phyloP scores from a whole-genome alignment of 2,329 filamentous ascomycete species.

The Microcyclospora tardicrescens region DNA sequence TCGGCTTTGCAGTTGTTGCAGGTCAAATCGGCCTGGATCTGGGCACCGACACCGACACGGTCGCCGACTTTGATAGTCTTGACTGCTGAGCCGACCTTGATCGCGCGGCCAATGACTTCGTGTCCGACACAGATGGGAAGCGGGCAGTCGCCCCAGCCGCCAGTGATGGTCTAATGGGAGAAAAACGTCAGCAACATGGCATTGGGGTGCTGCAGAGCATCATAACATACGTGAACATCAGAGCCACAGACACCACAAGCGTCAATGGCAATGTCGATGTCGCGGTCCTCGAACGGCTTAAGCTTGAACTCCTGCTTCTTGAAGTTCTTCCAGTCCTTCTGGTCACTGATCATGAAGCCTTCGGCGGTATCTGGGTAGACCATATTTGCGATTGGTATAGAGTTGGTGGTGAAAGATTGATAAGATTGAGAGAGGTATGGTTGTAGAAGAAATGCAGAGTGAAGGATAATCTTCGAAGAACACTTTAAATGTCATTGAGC shows the following conservation, averaged over 20 bases:
- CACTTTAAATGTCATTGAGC: too few species aligned
- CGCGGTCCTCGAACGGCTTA: slow-evolving; percentile 75
- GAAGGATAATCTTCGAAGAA: too few species aligned
- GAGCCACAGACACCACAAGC: slow-evolving; percentile 52
- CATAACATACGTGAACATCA: slow-evolving; percentile 33
- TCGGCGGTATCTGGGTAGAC: slow-evolving; percentile 39
- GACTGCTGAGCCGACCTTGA: slow-evolving; percentile 39
- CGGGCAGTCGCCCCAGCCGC: slow-evolving; percentile 53
- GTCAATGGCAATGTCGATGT: slow-evolving; percentile 79
- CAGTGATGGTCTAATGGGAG: slow-evolving; percentile 7
- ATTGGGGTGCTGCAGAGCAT: slow-evolving; percentile 6
- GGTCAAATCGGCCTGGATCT: slow-evolving; percentile 37
- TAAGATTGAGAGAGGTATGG: not conserved
- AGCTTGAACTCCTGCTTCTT: slow-evolving; percentile 52
- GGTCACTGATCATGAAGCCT: slow-evolving; percentile 36
- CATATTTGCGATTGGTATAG: slow-evolving; percentile 24
- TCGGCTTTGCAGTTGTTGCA: slow-evolving; percentile 40
- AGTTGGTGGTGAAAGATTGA: slow-evolving; percentile 1
- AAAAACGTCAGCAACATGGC: slow-evolving; percentile 7
- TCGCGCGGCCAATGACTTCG: slow-evolving; percentile 39
- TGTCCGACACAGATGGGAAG: slow-evolving; percentile 55
- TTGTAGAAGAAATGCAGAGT: not conserved
- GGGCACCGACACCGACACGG: slow-evolving; percentile 37
- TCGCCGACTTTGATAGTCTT: slow-evolving; percentile 34
- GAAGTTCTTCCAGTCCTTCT: slow-evolving; percentile 51